Conservation (phyloP, 495 filamentous ascomycete species). For the Cercophora scortea region DNA sequence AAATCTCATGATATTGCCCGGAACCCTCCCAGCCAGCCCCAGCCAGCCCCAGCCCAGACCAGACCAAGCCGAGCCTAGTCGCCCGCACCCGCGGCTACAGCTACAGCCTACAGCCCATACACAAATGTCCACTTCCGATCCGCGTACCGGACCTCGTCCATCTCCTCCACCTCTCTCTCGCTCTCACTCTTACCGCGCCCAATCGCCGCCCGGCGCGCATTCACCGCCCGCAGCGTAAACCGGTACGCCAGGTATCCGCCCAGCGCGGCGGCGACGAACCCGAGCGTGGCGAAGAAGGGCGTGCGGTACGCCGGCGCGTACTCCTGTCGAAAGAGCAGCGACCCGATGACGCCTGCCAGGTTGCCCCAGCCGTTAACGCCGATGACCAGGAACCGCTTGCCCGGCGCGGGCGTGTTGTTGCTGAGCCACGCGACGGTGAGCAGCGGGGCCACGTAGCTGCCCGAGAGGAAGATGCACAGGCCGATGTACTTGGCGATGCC, state of each 20-base stretch:
- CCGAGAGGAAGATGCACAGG: conserved; percentile 47
- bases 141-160: conserved; percentile 1
- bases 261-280: conserved; percentile 30
- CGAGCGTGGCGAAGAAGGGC: conserved; percentile 38
- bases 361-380: conserved; percentile 57
- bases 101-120: conserved; percentile 1
- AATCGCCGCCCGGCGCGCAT: conserved; percentile 8
- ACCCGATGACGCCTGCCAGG: conserved; percentile 44
- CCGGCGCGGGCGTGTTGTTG: conserved; percentile 35
- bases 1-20: too few relatives aligned
- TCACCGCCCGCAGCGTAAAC: conserved; percentile 17
- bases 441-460: conserved; percentile 46
- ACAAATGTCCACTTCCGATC: conserved; percentile 3
- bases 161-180: background rate
- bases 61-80: too few relatives aligned
- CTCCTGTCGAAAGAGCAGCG: conserved; percentile 33
- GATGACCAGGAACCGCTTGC: conserved; percentile 46
- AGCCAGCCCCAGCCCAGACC: too few relatives aligned
- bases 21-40: too few relatives aligned
- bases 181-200: background rate
- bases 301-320: conserved; percentile 26
- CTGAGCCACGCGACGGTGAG: conserved; percentile 51
- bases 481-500: conserved; percentile 34
- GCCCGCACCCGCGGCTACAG: too few relatives aligned
- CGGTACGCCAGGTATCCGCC: conserved; percentile 34